Percentiles rank a stretch among this genome's conserved stretches.
phyloP scores from a whole-genome alignment of 1,139 yeast species.

The Pichia sp. region DNA sequence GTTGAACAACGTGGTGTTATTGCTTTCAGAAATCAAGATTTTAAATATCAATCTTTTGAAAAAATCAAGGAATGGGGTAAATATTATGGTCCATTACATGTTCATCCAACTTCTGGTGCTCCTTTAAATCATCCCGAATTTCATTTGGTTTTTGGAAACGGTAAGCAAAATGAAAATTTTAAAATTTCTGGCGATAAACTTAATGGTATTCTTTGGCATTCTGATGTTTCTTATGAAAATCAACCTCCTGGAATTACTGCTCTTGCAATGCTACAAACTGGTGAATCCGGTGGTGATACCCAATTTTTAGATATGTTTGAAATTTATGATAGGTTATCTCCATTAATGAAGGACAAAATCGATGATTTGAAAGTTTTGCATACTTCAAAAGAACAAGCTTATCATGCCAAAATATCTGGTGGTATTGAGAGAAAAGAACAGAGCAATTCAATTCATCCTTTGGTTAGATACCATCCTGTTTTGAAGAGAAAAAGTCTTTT shows the following conservation, averaged over 20 bases:
- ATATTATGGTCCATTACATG: conserved; percentile 65
- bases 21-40: conserved; percentile 61
- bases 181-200: conserved; percentile 34
- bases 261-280: conserved; percentile 40
- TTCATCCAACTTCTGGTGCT: conserved; percentile 70
- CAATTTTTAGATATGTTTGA: conserved; percentile 58
- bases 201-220: conserved; percentile 48
- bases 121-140: conserved; percentile 55
- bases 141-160: conserved; percentile 55
- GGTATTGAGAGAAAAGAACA: conserved; percentile 57
- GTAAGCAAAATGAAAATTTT: conserved; percentile 34
- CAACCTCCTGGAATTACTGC: conserved; percentile 68
- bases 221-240: conserved; percentile 63
- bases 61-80: conserved; percentile 50
- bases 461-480: conserved; percentile 65
- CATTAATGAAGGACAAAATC: conserved; percentile 49
- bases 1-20: conserved; percentile 49
- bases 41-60: conserved; percentile 40
- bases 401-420: conserved; percentile 45
- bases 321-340: conserved; percentile 62
- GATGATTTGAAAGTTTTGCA: conserved; percentile 57
- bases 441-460: conserved; percentile 56
- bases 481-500: conserved; percentile 55
- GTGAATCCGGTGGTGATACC: conserved; percentile 58
- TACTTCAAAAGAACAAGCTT: conserved; percentile 66